Evolutionary conservation across 495 filamentous ascomycete genomes (phyloP), one percentile per base, ranked within the genome.

Genomic region (Usnea hakonensis): DNA sequence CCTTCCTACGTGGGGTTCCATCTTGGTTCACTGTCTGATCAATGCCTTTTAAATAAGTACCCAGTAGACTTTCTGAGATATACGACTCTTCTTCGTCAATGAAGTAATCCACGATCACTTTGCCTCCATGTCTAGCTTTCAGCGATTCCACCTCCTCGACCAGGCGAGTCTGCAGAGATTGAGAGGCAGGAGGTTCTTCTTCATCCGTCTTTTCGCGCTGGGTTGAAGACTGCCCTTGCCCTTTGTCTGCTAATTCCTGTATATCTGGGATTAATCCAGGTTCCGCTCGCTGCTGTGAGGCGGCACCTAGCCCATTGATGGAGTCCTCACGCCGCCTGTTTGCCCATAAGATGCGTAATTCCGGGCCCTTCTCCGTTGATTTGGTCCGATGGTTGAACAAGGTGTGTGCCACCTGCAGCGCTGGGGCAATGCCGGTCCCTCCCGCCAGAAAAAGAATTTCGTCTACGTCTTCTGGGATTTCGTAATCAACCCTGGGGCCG

Each of bases 361-460:
- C 75, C 2, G 73, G 70, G n/a, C 65, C 55, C 32, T 69, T 10
- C 19, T 65, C 53, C 17, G 43, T 32, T 32, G 54, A 23, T 43
- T 66, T 33, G 26, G 14, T 28, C 36, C 64, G 28, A 62, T 61
- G 38, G 67, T 69, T 66, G 57, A 86, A 71, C 5, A 94, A 67
- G 11, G 79, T 81, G 61, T 84, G 74, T 40, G 83, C 89, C 30
- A 86, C 81, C 73, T 97, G 93, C 65, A 97, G 70, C 37, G 93
- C 94, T 1, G 93, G 90, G 28, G 90, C 91, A 71, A 98, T 94
- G 0, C 93, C 94, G 8, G 94, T 98, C 0, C 94, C 94, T 0
- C 92, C 94, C 17, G 93, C 94, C 37, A 97, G 76, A 72, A 97
- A 96, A 3, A 97, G 69, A 3, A 96, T 78, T 37, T 82, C 73